Evolutionary conservation across 768 basidiomycete genomes (phyloP).

Genomic region (Suillus lakei): DNA sequence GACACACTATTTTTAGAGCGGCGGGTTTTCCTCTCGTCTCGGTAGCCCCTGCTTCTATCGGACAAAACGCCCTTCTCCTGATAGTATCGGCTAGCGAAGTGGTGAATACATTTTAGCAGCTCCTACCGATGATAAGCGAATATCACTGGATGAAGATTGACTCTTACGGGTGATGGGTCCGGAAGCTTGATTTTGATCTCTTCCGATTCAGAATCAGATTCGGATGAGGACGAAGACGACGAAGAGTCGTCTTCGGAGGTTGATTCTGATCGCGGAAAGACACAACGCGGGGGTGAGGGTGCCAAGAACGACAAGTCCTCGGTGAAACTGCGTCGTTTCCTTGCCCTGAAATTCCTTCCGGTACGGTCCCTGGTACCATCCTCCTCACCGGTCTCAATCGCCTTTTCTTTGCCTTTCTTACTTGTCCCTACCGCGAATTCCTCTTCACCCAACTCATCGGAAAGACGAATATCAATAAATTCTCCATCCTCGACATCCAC

Average conservation of each 20-base stretch:
- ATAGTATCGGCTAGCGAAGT: constrained; percentile 62
- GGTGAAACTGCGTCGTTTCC: constrained; percentile 50
- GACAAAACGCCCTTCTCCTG: constrained; percentile 61
- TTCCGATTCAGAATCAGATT: constrained; percentile 12
- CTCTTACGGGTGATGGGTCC: constrained; percentile 58
- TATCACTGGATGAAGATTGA: not conserved
- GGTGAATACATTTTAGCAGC: constrained; percentile 54
- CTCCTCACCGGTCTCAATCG: constrained; percentile 18
- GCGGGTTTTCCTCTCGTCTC: constrained; percentile 45
- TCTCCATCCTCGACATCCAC: constrained; percentile 32
- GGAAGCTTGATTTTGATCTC: constrained; percentile 24
- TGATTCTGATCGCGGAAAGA: constrained; percentile 14
- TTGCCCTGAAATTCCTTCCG: constrained; percentile 29
- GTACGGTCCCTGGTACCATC: constrained; percentile 16
- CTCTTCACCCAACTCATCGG: constrained; percentile 24
- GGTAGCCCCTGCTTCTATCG: constrained; percentile 52
- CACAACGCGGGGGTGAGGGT: constrained; percentile 24
- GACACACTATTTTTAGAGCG: constrained; percentile 12
- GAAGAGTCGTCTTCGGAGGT: not conserved
- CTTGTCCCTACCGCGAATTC: constrained; percentile 14
- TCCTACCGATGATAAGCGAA: constrained; percentile 44
- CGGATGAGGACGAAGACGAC: not conserved
- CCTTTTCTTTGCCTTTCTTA: constrained; percentile 31
- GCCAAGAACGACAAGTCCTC: constrained; percentile 61
- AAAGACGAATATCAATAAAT: constrained; percentile 21